phyloP scores from a whole-genome alignment of 768 basidiomycete species.

The Sistotremastrum niveocremeum region DNA sequence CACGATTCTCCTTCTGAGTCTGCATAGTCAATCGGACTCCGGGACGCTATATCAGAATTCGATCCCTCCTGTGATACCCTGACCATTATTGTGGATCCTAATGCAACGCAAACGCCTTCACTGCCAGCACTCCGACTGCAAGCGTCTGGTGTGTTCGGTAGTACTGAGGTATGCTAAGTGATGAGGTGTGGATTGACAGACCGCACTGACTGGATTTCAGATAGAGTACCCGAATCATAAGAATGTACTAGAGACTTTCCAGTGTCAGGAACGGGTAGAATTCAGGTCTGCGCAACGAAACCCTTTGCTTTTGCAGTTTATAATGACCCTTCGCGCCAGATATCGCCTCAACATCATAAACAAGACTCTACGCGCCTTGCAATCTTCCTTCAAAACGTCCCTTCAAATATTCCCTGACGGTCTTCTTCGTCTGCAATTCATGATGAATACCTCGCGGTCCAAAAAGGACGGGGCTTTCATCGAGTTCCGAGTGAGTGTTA shows the following conservation, averaged over 20 bases:
- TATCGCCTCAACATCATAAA: constrained; percentile 75
- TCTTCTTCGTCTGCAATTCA: constrained; percentile 75
- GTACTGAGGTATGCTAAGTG: constrained; percentile 48
- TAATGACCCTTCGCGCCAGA: constrained; percentile 25
- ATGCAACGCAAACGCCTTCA: constrained; percentile 17
- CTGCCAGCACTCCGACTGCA: constrained; percentile 47
- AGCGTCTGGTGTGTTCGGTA: constrained; percentile 72
- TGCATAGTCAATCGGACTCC: constrained; percentile 73
- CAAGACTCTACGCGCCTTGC: constrained; percentile 58
- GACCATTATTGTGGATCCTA: constrained; percentile 69
- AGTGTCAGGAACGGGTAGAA: constrained; percentile 51
- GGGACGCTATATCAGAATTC: constrained; percentile 82
- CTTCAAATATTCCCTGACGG: constrained; percentile 76
- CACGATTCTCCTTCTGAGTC: not conserved
- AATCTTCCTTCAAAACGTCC: constrained; percentile 78
- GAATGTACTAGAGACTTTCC: constrained; percentile 84
- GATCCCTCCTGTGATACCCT: constrained; percentile 81
- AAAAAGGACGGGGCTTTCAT: too few relatives aligned
- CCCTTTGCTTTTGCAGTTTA: not conserved
- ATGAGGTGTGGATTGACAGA: not conserved
- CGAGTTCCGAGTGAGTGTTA: too few relatives aligned
- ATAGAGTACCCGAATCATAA: constrained; percentile 94
- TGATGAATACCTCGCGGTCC: constrained; percentile 32
- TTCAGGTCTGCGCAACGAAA: constrained; percentile 45
- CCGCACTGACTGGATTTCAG: constrained; percentile 23